Conservation (phyloP, 1,284 basidiomycete genomes). For the Austroboletus niveus region DNA sequence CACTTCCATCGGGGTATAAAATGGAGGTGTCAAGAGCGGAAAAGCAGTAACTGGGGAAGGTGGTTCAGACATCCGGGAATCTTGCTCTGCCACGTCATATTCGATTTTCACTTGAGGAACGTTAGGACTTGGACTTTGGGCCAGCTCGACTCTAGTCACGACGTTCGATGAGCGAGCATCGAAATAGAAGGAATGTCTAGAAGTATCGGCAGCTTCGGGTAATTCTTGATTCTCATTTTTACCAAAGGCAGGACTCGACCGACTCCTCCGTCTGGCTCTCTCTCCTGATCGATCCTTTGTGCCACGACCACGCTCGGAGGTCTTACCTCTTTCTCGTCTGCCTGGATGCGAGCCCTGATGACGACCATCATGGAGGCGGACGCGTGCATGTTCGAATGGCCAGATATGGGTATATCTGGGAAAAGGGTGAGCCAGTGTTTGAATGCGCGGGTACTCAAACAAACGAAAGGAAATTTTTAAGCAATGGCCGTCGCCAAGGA, state of each 20-base stretch:
- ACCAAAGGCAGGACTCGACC: conserved; percentile 21
- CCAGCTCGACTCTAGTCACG: not conserved
- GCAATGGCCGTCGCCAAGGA: not conserved
- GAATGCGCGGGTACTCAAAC: not conserved
- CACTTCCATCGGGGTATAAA: conserved; percentile 33
- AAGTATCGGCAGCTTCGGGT: not conserved
- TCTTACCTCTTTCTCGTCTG: conserved; percentile 21
- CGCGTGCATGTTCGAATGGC: conserved; percentile 93
- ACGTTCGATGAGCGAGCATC: conserved; percentile 3
- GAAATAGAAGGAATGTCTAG: conserved; percentile 10
- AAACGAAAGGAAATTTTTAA: not conserved
- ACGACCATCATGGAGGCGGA: conserved; percentile 55
- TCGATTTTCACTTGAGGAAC: conserved; percentile 27
- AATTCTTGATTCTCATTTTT: not conserved
- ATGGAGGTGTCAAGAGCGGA: conserved; percentile 25
- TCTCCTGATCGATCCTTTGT: conserved; percentile 8
- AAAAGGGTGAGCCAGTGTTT: conserved; percentile 7
- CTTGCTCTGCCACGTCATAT: conserved; percentile 26
- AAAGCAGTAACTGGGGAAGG: conserved; percentile 24
- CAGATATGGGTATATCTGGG: conserved; percentile 87
- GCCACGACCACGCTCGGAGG: conserved; percentile 17
- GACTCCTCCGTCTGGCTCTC: conserved; percentile 16
- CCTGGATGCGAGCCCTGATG: conserved; percentile 31
- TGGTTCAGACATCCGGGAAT: conserved; percentile 18
- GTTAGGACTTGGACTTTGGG: not conserved